These are phyloP conservation scores for Talaromyces borbonicus DNA, from an alignment of 495 filamentous ascomycete genomes.

Conservation along the genomic window DNA sequence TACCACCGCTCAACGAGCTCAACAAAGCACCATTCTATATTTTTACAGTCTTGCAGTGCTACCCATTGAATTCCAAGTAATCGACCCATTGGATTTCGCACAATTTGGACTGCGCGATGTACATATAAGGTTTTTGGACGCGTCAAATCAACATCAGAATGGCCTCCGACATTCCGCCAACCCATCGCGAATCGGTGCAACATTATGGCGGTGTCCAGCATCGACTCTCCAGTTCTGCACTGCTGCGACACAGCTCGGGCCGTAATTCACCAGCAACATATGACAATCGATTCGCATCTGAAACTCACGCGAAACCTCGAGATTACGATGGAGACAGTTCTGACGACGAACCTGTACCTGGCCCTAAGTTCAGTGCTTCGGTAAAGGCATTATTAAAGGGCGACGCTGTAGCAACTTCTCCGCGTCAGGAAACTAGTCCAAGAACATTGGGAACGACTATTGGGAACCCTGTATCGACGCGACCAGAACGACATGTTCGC, in stretches of 20 bases:
- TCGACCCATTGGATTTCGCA: too few relatives aligned
- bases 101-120: conserved; percentile 3
- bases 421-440: conserved; percentile 34
- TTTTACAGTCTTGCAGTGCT: too few relatives aligned
- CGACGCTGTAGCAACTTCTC: conserved; percentile 44
- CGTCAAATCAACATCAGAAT: conserved; percentile 12
- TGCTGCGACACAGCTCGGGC: conserved; percentile 32
- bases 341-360: conserved; percentile 61
- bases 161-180: conserved; percentile 30
- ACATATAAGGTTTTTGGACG: conserved; percentile 1
- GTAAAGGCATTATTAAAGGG: conserved; percentile 68
- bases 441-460: conserved; percentile 16
- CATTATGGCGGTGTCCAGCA: conserved; percentile 23
- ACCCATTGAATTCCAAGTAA: too few relatives aligned
- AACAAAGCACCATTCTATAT: too few relatives aligned
- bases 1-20: too few relatives aligned
- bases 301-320: conserved; percentile 15
- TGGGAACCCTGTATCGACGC: conserved; percentile 16
- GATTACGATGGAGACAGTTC: conserved; percentile 57
- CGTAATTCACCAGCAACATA: conserved; percentile 30
- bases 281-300: conserved; percentile 12
- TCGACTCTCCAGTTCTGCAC: conserved; percentile 32
- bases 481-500: conserved; percentile 28
- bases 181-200: conserved; percentile 29
- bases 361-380: conserved; percentile 70